phyloP scores from a whole-genome alignment of 2,329 filamentous ascomycete genomes.

The Pyricularia sp. region DNA sequence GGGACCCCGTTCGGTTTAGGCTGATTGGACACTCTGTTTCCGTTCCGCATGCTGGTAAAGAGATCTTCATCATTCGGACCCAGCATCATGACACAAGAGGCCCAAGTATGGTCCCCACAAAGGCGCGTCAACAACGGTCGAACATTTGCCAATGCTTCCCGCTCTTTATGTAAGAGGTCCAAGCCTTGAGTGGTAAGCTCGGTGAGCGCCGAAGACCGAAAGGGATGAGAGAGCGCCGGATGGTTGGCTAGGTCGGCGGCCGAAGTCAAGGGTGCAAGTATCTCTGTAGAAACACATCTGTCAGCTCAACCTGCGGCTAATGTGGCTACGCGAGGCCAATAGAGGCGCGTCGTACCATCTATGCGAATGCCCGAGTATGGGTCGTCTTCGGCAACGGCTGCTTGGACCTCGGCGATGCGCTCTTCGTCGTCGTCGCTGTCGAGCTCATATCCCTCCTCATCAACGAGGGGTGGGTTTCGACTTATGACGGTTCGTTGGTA shows the following conservation, averaged over 20 bases:
- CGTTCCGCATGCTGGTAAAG: slow-evolving; percentile 22
- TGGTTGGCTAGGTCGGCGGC: slow-evolving; percentile 63
- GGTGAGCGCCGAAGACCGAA: slow-evolving; percentile 59
- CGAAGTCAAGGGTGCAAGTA: slow-evolving; percentile 63
- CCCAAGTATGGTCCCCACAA: slow-evolving; percentile 61
- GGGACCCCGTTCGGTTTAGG: background rate
- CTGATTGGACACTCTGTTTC: background rate
- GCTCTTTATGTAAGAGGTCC: slow-evolving; percentile 63
- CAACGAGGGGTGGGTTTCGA: slow-evolving; percentile 58
- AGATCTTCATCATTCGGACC: slow-evolving; percentile 41
- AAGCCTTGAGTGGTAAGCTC: slow-evolving; percentile 57
- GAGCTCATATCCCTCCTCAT: slow-evolving; percentile 67
- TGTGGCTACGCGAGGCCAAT: background rate
- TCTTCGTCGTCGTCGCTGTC: slow-evolving; percentile 60
- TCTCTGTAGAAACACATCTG: slow-evolving; percentile 30
- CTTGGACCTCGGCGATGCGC: slow-evolving; percentile 44
- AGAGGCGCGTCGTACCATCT: slow-evolving; percentile 42
- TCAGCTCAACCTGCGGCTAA: slow-evolving; percentile 9
- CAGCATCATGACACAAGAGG: slow-evolving; percentile 45
- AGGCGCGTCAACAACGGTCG: slow-evolving; percentile 62
- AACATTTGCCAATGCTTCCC: slow-evolving; percentile 57
- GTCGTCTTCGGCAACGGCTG: slow-evolving; percentile 54
- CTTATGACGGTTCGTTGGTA: slow-evolving; percentile 60
- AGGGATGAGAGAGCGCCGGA: slow-evolving; percentile 61
- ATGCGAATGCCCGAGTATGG: slow-evolving; percentile 61